Percentiles rank a stretch among this genome's conserved stretches.
phyloP scores from a whole-genome alignment of 768 basidiomycete genomes.

The Chalciporus chontae region DNA sequence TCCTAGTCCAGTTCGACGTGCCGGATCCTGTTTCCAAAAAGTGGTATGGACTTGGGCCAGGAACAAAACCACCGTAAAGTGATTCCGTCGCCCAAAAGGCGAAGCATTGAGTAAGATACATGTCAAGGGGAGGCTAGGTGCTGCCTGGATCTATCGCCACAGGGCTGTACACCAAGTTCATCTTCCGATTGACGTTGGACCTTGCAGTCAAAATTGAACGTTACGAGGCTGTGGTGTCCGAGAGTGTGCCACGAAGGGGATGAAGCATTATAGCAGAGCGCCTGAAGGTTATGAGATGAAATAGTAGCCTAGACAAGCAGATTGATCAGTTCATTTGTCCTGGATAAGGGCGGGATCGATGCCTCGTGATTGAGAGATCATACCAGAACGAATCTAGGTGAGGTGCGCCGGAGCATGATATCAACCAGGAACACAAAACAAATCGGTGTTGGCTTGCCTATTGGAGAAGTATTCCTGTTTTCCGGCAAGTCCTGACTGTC shows the following conservation, averaged over 20 bases:
- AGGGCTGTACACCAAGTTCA: not conserved
- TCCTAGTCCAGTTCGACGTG: not conserved
- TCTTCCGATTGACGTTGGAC: not conserved
- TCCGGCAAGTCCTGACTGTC: conserved; percentile 10
- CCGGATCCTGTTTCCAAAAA: not conserved
- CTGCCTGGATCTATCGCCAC: not conserved
- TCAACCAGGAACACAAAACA: conserved; percentile 22
- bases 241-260: conserved; percentile 30
- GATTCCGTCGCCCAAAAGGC: not conserved
- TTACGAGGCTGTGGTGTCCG: conserved; percentile 27
- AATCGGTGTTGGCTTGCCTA: conserved; percentile 13
- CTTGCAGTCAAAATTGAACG: not conserved
- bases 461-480: conserved; percentile 7
- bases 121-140: too few species aligned
- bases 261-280: conserved; percentile 19
- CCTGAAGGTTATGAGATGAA: conserved; percentile 17
- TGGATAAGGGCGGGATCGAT: not conserved
- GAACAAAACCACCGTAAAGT: not conserved
- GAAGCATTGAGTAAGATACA: too few species aligned
- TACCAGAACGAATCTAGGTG: conserved; percentile 10
- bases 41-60: not conserved
- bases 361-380: conserved; percentile 3
- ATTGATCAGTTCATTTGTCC: not conserved
- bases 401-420: conserved; percentile 13
- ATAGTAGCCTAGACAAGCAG: not conserved